Evolutionary conservation across 345 rosid species (phyloP).

Genomic region (Microthlaspi erraticum): DNA sequence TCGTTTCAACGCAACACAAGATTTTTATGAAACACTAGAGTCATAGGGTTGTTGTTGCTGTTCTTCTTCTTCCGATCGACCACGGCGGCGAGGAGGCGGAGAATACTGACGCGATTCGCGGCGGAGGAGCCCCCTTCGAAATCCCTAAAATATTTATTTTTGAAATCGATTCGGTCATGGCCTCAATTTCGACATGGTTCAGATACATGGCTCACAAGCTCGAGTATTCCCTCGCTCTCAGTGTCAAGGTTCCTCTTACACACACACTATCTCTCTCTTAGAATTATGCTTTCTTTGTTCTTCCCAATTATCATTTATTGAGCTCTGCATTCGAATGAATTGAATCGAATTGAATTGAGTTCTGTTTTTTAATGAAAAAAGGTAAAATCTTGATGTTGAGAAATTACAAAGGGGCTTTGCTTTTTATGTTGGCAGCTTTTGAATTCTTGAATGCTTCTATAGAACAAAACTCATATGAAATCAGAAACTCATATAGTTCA

Average conservation of each 20-base stretch:
- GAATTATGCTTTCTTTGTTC: not conserved
- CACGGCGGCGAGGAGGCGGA: constrained; percentile 39
- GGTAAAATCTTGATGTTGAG: not conserved
- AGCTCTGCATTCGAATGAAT: constrained; percentile 30
- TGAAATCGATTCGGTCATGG: constrained; percentile 53
- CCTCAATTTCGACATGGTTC: constrained; percentile 73
- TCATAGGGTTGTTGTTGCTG: constrained; percentile 32
- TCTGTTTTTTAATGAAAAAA: not conserved
- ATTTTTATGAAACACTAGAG: not conserved
- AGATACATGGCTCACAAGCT: constrained; percentile 73
- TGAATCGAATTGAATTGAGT: not conserved
- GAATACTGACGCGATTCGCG: constrained; percentile 16
- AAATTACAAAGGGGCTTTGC: not conserved
- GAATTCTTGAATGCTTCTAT: constrained; percentile 18
- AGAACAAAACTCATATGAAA: constrained; percentile 3
- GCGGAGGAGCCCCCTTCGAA: constrained; percentile 24
- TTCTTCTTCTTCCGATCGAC: constrained; percentile 25
- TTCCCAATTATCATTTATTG: not conserved
- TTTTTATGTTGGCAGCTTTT: not conserved
- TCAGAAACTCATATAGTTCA: constrained; percentile 1
- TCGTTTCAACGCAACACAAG: constrained; percentile 16
- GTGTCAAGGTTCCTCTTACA: constrained; percentile 60
- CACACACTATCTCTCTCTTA: constrained; percentile 9
- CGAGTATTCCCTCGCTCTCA: constrained; percentile 66
- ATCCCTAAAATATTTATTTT: not conserved